Conservation (phyloP, 139 green algal species). For the Volvox reticuliferus region DNA sequence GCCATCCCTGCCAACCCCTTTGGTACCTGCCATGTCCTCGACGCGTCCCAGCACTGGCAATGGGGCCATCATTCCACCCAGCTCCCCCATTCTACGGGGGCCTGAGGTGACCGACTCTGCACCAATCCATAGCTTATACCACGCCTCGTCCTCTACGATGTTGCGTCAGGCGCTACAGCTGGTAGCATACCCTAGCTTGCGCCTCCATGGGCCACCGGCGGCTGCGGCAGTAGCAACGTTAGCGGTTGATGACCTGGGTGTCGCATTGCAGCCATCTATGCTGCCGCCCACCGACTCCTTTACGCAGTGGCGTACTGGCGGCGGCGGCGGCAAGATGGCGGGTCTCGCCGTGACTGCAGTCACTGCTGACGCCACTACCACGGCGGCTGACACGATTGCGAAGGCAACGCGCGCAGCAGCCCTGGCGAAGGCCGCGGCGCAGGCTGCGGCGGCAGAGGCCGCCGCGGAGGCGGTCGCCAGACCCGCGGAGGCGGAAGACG, state of each 20-base stretch:
- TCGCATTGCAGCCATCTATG: background rate
- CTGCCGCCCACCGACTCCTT: too few relatives aligned
- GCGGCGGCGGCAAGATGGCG: background rate
- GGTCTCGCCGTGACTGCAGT: too few relatives aligned
- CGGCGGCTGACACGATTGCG: background rate
- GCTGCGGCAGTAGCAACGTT: background rate
- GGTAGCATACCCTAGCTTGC: conserved; percentile 29
- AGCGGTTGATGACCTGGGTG: background rate
- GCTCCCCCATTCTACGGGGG: too few relatives aligned
- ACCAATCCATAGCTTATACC: background rate
- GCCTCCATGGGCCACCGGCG: background rate
- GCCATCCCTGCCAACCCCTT: background rate
- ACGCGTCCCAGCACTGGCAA: background rate
- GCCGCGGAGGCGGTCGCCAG: background rate
- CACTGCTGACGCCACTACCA: background rate
- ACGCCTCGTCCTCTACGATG: background rate
- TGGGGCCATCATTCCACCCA: background rate
- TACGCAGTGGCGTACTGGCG: background rate
- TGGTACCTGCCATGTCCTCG: background rate
- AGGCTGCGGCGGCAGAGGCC: background rate
- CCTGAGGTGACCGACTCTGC: background rate
- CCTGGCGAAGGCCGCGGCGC: background rate
- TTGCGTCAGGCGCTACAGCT: conserved; percentile 25
- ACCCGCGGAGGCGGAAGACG: background rate
- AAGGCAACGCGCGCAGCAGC: background rate